phyloP scores from a whole-genome alignment of 352 stramenopile species.

The Peronospora destructor region DNA sequence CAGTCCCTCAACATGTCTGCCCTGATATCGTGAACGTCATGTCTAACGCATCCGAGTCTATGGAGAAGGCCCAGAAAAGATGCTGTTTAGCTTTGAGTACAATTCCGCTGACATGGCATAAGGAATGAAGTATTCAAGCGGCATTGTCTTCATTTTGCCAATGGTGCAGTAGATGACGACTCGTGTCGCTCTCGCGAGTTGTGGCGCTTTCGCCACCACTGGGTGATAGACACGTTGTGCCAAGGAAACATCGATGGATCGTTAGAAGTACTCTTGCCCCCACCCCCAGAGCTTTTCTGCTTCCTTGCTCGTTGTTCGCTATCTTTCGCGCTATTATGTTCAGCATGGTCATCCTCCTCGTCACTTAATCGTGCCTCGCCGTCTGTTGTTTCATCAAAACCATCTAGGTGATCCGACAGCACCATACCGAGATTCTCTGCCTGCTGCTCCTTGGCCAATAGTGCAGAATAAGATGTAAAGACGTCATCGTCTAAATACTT shows the following conservation, averaged over 20 bases:
- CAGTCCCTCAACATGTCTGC: conserved; percentile 17
- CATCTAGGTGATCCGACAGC: conserved; percentile 26
- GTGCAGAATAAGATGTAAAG: conserved; percentile 65
- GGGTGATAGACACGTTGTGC: conserved; percentile 67
- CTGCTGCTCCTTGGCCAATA: conserved; percentile 66
- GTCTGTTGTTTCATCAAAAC: conserved; percentile 58
- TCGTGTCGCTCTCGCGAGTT: conserved; percentile 23
- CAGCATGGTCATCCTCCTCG: conserved; percentile 46
- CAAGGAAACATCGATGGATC: conserved; percentile 56
- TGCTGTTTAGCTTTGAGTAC: conserved; percentile 65
- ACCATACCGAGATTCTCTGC: conserved; percentile 25
- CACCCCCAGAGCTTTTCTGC: conserved; percentile 21
- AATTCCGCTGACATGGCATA: background rate
- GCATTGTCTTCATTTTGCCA: conserved; percentile 14
- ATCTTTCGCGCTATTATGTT: conserved; percentile 20
- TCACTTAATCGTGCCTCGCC: conserved; percentile 61
- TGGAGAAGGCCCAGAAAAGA: conserved; percentile 33
- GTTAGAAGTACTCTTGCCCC: conserved; percentile 14
- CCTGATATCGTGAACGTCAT: conserved; percentile 50
- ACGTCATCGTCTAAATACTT: conserved; percentile 87
- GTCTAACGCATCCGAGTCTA: conserved; percentile 54
- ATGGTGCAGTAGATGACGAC: conserved; percentile 9
- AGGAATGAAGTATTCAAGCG: conserved; percentile 8
- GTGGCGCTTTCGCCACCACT: conserved; percentile 67
- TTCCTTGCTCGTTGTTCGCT: conserved; percentile 26